Evolutionary conservation across 192 early-diverging fungal species (phyloP).

Genomic region (Allomyces javanicus): DNA sequence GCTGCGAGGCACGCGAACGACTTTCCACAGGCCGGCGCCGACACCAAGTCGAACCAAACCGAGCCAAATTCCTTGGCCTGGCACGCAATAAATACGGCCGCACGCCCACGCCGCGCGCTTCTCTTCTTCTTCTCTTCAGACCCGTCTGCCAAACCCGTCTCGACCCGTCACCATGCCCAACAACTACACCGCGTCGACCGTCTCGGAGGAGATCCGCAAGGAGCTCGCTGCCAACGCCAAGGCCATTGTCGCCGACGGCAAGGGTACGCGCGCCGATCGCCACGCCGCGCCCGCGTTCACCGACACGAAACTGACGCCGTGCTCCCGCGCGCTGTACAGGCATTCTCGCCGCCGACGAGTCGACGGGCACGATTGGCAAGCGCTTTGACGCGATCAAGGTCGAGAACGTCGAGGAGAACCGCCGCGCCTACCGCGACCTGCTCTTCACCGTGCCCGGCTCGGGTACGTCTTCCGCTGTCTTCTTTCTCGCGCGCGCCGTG

Average conservation of each 20-base stretch:
- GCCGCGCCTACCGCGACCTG: conserved; percentile 21
- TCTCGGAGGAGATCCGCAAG: conserved; percentile 5
- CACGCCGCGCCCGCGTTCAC: too few species aligned
- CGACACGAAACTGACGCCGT: too few species aligned
- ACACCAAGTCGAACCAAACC: too few species aligned
- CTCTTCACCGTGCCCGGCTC: conserved; percentile 14
- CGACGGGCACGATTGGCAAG: conserved; percentile 25
- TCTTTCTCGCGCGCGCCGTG: background rate
- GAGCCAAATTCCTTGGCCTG: too few species aligned
- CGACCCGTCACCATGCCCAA: background rate
- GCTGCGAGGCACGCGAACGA: too few species aligned
- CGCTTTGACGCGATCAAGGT: conserved; percentile 17
- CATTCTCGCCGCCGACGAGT: conserved; percentile 26
- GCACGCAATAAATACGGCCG: too few species aligned
- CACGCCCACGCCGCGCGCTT: too few species aligned
- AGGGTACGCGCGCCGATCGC: conserved; percentile 5
- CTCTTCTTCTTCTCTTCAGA: too few species aligned
- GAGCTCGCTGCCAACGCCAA: conserved; percentile 17
- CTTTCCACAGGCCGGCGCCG: too few species aligned
- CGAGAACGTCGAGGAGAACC: conserved; percentile 23
- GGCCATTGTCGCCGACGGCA: conserved; percentile 21
- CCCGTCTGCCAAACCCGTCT: too few species aligned
- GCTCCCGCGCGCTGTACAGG: background rate
- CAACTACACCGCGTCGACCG: background rate
- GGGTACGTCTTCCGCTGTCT: conserved; percentile 2